A percentile compares a stretch with the other conserved stretches of the same genome.
These are phyloP conservation scores for Corymbia calophylla DNA, from an alignment of 441 rosid species.

Conservation along the genomic window DNA sequence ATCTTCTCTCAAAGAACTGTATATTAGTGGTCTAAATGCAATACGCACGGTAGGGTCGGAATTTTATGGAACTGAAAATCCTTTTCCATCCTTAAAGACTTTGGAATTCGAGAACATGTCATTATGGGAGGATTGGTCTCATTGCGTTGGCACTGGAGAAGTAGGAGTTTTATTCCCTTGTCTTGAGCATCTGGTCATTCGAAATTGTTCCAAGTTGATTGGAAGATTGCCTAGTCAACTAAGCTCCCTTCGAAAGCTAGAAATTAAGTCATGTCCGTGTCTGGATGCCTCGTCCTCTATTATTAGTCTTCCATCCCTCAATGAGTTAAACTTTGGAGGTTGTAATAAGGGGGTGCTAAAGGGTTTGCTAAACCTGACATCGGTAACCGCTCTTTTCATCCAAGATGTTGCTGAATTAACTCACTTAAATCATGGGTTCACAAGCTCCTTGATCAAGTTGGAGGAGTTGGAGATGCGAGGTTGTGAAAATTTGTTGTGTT, in stretches of 20 bases:
- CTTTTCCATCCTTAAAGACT: background rate
- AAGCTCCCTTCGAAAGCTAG: rapidly evolving
- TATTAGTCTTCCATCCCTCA: background rate
- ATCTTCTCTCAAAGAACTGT: rapidly evolving
- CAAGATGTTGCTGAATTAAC: background rate
- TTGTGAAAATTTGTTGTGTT: background rate
- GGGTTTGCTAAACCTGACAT: background rate
- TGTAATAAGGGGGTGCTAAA: background rate
- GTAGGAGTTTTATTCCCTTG: background rate
- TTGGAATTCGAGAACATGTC: background rate
- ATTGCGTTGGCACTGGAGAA: rapidly evolving
- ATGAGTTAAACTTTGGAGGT: background rate
- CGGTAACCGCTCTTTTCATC: background rate
- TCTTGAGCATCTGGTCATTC: background rate
- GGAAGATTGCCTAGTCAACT: background rate
- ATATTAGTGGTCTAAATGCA: background rate
- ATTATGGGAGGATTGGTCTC: background rate
- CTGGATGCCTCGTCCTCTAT: background rate
- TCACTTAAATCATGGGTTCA: background rate
- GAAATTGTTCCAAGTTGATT: rapidly evolving
- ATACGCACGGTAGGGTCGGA: rapidly evolving
- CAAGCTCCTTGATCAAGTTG: background rate
- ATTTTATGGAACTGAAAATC: background rate
- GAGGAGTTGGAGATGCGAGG: background rate
- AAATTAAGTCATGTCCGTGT: rapidly evolving